A percentile compares a stretch with the other conserved stretches of the same genome.
phyloP scores from a whole-genome alignment of 257 asterid genomes.

The Forsythia viridissima region DNA sequence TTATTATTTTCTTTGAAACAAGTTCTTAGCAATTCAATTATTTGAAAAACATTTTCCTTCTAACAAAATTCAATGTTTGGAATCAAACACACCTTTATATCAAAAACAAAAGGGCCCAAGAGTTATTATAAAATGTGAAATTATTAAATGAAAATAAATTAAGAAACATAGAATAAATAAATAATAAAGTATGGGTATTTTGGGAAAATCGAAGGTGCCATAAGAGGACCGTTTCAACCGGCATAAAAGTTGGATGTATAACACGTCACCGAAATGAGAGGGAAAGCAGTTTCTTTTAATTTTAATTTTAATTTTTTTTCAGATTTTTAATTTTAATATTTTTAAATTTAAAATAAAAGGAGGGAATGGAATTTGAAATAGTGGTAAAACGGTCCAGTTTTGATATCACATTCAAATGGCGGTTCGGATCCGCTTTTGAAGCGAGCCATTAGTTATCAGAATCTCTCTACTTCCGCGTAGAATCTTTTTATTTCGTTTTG shows the following conservation, averaged over 20 bases:
- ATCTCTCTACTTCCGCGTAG: slow-evolving; percentile 6
- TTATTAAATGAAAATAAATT: too few species aligned
- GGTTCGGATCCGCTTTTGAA: slow-evolving; percentile 21
- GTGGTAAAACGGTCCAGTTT: background rate
- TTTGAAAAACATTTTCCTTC: too few species aligned
- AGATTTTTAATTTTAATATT: background rate
- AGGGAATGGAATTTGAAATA: slow-evolving; percentile 35
- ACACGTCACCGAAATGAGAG: slow-evolving; percentile 28
- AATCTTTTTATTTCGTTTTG: slow-evolving; percentile 26
- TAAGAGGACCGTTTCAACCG: slow-evolving; percentile 28
- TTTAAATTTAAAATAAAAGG: background rate
- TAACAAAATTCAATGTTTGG: too few species aligned
- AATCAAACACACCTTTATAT: too few species aligned
- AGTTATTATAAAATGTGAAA: too few species aligned
- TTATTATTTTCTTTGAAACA: too few species aligned
- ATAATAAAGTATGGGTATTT: background rate
- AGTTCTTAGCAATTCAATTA: too few species aligned
- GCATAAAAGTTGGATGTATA: slow-evolving; percentile 8
- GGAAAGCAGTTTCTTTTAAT: slow-evolving; percentile 26
- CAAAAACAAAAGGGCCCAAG: too few species aligned
- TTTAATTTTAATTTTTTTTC: background rate
- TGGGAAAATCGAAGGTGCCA: slow-evolving; percentile 1
- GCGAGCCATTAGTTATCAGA: slow-evolving; percentile 21
- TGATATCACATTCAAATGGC: slow-evolving; percentile 8
- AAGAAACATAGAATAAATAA: too few species aligned